Evolutionary conservation across 2,329 filamentous ascomycete genomes (phyloP), one percentile per base, ranked within the genome.

Genomic region (Paecilomyces niveus): DNA sequence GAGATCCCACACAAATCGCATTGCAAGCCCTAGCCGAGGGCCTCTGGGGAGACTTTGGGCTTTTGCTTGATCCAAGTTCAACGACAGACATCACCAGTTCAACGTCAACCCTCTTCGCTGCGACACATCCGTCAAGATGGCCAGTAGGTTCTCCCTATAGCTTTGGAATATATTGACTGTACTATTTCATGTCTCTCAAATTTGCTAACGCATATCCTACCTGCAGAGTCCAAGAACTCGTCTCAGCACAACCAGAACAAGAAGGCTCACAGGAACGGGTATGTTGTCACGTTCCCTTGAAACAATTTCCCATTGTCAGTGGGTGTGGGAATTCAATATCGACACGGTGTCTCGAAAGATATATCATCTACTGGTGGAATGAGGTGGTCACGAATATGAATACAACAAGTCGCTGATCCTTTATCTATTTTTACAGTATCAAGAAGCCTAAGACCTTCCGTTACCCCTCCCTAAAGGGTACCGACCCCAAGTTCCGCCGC

Each of bases 221-320:
- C 35, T 61, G 59, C 78, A 97, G 92, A 97, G 87, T 97, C 94
- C 75, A 97, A 97, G 92, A 97, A 97, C 89, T 95, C 91, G 83
- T 97, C 93, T 76, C 93, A 97, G 86, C 92, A 97, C 85, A 97
- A 97, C 84, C 89, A 94, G 88, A 87, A 86, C 80, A 89, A 89
- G 85, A 99, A 99, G 90, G 92, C 92, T 83, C 94, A 99, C 89
- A 88, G 89, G 79, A 99, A 99, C 86, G 94, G 94, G 93, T 97
- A 89, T 74, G 88, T 83, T 65, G 59, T 57, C 13, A 51, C 45
- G 31, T 39, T 57, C 45, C 21, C 10, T 53, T 26, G 11, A 29
- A 13, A 24, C 21, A 13, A 29, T 13, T 15, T 4, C 22, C 21
- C 21, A 22, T 45, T 45, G 39, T 21, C 39, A 8, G n/a, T 18